Percentiles rank a stretch among this genome's conserved stretches.
Conservation (phyloP, 768 basidiomycete species). For the Heimioporus sp. region DNA sequence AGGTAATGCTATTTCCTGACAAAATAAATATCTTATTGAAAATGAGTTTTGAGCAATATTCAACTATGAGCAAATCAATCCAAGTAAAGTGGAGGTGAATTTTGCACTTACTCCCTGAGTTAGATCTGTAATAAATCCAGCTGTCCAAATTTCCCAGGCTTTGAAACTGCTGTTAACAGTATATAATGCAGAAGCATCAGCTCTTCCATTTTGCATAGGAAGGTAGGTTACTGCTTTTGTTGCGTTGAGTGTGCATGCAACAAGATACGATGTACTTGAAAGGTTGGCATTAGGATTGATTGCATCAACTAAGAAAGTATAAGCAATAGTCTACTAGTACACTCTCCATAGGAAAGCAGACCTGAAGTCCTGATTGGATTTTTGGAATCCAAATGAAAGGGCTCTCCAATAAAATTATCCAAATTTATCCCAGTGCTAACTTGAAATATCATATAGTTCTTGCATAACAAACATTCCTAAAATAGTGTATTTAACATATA, state of each 20-base stretch:
- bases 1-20: no score
- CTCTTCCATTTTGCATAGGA: conserved; percentile 1
- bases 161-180: no score
- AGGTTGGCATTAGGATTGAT: not conserved
- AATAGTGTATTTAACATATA: not conserved
- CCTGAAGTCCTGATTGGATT: not conserved
- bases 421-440: not conserved
- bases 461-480: not conserved
- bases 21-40: no score
- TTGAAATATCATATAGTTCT: not conserved
- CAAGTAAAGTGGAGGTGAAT: no score
- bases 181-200: not conserved
- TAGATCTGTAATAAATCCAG: not conserved
- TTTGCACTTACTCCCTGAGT: not conserved
- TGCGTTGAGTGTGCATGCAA: conserved; percentile 7
- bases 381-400: not conserved
- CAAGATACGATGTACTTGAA: not conserved
- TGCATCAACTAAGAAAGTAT: not conserved
- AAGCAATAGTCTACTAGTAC: not conserved
- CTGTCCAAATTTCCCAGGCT: conserved; percentile 7
- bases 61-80: no score
- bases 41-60: no score
- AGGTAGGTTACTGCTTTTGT: not conserved
- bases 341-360: not conserved
- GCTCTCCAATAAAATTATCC: not conserved